A percentile compares a stretch with the other conserved stretches of the same genome.
Conservation (phyloP, 2,329 filamentous ascomycete genomes). For the Arthrobotrys sphaeroides region DNA sequence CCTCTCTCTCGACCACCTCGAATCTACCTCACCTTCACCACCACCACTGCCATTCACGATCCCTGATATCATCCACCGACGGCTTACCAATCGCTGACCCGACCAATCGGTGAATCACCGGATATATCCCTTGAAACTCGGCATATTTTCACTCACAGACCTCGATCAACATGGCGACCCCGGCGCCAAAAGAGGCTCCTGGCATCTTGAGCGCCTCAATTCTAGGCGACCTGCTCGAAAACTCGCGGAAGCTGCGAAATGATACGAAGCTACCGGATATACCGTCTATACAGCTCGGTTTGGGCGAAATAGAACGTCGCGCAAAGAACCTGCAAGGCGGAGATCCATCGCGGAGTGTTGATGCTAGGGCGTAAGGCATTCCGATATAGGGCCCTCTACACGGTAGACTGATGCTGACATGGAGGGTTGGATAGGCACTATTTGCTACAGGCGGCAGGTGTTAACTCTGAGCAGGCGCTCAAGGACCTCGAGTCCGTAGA, state of each 20-base stretch:
- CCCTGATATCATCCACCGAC: not conserved
- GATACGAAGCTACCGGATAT: constrained; percentile 79
- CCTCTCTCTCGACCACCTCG: not conserved
- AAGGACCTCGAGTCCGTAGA: constrained; percentile 86
- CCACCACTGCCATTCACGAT: not conserved
- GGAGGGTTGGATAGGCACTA: constrained; percentile 73
- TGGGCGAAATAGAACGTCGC: constrained; percentile 82
- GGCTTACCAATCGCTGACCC: constrained; percentile 1
- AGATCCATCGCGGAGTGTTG: constrained; percentile 67
- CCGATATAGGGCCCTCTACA: not conserved
- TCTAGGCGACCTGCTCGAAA: constrained; percentile 57
- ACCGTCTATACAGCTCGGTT: constrained; percentile 86
- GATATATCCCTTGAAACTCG: not conserved
- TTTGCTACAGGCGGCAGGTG: constrained; percentile 88
- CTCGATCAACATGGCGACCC: constrained; percentile 42
- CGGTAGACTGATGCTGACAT: constrained; percentile 63
- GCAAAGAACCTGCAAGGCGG: constrained; percentile 79
- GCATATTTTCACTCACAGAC: not conserved
- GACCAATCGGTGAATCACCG: not conserved
- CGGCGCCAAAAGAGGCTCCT: constrained; percentile 37
- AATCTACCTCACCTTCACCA: not conserved
- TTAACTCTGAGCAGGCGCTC: constrained; percentile 84
- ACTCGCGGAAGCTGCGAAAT: constrained; percentile 58
- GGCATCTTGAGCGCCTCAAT: constrained; percentile 49
- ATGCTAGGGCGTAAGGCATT: constrained; percentile 66